Evolutionary conservation across 2,329 filamentous ascomycete genomes (phyloP), one percentile per base, ranked within the genome.

Genomic region (Coniella lustricola): DNA sequence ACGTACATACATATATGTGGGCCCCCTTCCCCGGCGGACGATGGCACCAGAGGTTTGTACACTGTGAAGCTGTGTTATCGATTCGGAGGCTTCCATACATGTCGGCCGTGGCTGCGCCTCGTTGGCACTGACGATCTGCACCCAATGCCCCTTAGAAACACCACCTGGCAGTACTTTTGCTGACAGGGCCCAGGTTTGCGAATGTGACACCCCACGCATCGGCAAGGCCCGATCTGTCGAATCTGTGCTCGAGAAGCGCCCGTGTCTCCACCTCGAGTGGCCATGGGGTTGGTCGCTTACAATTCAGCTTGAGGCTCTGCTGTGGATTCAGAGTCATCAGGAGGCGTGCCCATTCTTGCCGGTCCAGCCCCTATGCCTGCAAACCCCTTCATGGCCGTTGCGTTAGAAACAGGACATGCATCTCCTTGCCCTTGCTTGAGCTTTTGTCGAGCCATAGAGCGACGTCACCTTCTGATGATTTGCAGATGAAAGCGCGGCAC

Each of bases 241-340:
- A 35, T 14, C n/a, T n/a, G 14, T 13, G 44, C 44, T 17, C 44
- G 40, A 44, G 50, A 44, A 50, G 35, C 44, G 48, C 43, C 47
- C 40, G 31, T 47, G 40, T 14, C 35, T 32, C 44, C 47, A 47
- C 44, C 20, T 25, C 18, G 33, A 21, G 17, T 18, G 14, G 17
- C 17, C 31, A 9, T 17, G 32, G 21, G n/a, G 37, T 44, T 52
- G 50, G 44, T 29, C 14, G 25, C 9, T 35, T 18, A 8, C 12
- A 16, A n/a, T 22, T 48, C 48, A 53, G 51, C 51, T 53, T 53
- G 51, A 44, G 51, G 51, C 51, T 53, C 51, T 50, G 43, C 40
- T 20, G 45, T 35, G 35, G 49, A 20, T 32, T n/a, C 40, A 33
- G 29, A 29, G 25, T 42, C 29, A 32, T 29, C 7, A 17, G 14